A percentile compares a stretch with the other conserved stretches of the same genome.
Evolutionary conservation across 2,329 filamentous ascomycete genomes (phyloP).

Genomic region (Bertia moriformis): DNA sequence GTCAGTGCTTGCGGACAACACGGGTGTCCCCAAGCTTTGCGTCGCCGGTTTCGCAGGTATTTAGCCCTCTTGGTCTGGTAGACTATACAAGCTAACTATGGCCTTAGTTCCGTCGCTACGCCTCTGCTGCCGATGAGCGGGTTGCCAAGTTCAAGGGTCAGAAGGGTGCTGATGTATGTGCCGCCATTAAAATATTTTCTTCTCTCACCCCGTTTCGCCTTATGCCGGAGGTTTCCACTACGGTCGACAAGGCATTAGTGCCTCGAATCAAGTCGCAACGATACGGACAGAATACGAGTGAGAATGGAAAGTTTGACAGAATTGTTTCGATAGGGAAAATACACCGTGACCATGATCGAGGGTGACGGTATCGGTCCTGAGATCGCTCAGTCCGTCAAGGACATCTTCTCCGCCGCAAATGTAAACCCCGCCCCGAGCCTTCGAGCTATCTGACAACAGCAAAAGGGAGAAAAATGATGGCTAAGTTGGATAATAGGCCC

Average conservation of each 20-base stretch:
- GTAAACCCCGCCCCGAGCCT: constrained; percentile 30
- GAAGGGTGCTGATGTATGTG: constrained; percentile 73
- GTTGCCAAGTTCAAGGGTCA: constrained; percentile 89
- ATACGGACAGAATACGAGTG: too few relatives aligned
- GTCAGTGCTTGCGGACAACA: background rate
- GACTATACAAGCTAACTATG: background rate
- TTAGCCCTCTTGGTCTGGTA: background rate
- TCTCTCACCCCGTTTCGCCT: background rate
- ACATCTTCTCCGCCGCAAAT: constrained; percentile 92
- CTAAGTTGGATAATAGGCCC: constrained; percentile 37
- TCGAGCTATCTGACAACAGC: constrained; percentile 2
- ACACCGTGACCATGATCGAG: constrained; percentile 91
- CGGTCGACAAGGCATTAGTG: too few relatives aligned
- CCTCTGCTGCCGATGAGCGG: constrained; percentile 45
- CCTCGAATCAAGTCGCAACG: too few relatives aligned
- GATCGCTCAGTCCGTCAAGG: constrained; percentile 94
- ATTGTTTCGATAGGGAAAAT: constrained; percentile 64
- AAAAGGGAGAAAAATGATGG: constrained; percentile 14
- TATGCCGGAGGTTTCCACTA: too few relatives aligned
- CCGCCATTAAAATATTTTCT: background rate
- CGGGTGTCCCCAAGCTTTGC: background rate
- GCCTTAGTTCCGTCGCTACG: background rate
- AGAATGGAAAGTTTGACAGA: constrained; percentile 1
- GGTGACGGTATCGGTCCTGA: constrained; percentile 97
- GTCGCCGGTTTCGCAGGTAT: background rate